Conservation (phyloP, 805 yeast species). For the Kodamaea sagamina region DNA sequence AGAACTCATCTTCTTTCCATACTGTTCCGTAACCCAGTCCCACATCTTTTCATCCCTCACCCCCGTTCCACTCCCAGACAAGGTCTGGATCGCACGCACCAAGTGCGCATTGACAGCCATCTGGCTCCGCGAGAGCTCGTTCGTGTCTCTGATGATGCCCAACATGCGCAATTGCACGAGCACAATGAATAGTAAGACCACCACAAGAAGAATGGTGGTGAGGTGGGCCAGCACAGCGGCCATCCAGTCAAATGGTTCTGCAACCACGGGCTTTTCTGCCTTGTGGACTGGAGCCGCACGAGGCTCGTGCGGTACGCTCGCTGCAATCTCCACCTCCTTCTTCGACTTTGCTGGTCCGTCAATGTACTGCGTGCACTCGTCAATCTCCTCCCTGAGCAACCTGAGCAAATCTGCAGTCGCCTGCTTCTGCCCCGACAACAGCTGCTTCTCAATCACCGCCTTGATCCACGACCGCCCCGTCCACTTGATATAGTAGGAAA, state of each 20-base stretch:
- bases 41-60: slow-evolving; percentile 19
- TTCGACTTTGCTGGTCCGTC: slow-evolving; percentile 22
- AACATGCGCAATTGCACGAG: slow-evolving; percentile 24
- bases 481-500: slow-evolving; percentile 66
- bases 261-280: neutral
- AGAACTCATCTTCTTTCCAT: slow-evolving; percentile 20
- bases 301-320: slow-evolving; percentile 7
- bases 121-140: slow-evolving; percentile 22
- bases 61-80: neutral
- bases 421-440: slow-evolving; percentile 70
- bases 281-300: slow-evolving; percentile 14
- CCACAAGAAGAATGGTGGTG: slow-evolving; percentile 19
- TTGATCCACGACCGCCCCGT: slow-evolving; percentile 77
- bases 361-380: slow-evolving; percentile 20
- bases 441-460: slow-evolving; percentile 71
- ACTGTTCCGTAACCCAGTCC: slow-evolving; percentile 22
- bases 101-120: slow-evolving; percentile 21
- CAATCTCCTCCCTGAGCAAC: slow-evolving; percentile 45
- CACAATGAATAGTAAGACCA: slow-evolving; percentile 23
- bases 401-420: slow-evolving; percentile 54
- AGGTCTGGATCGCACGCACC: slow-evolving; percentile 4
- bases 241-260: slow-evolving; percentile 2
- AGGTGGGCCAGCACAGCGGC: slow-evolving; percentile 10
- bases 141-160: slow-evolving; percentile 23
- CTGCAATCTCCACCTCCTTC: neutral